phyloP scores from a whole-genome alignment of 495 filamentous ascomycete species.

The Aspergillus bertholletiae region DNA sequence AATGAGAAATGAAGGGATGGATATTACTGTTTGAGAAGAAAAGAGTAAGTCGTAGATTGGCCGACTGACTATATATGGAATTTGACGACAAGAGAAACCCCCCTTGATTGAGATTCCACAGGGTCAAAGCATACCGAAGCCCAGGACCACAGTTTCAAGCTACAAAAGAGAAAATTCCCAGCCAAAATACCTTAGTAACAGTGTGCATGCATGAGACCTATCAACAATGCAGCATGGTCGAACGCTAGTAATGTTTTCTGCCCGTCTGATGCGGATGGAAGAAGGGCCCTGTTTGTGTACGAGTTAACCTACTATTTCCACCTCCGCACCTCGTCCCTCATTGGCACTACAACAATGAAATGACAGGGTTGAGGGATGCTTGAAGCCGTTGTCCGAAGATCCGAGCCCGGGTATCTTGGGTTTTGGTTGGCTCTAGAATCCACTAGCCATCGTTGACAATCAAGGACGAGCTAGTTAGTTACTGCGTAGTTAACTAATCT shows the following conservation, averaged over 20 bases:
- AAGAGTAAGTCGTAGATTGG: too few species aligned
- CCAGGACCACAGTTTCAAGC: neutral
- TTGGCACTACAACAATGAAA: neutral
- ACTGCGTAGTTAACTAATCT: too few species aligned
- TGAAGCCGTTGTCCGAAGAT: neutral
- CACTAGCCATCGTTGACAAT: too few species aligned
- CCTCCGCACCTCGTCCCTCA: too few species aligned
- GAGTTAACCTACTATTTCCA: too few species aligned
- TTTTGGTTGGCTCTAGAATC: neutral
- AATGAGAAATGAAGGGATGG: neutral
- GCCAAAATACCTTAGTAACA: neutral
- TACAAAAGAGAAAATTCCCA: neutral
- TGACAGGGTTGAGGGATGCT: neutral
- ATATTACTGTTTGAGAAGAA: neutral
- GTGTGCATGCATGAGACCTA: neutral
- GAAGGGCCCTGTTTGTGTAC: too few species aligned
- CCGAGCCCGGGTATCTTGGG: neutral
- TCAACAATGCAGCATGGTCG: neutral
- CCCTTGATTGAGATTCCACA: constrained; percentile 5
- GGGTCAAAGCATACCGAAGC: constrained; percentile 2
- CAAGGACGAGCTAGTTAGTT: too few species aligned
- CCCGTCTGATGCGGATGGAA: neutral
- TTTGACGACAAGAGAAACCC: neutral
- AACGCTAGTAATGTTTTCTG: neutral
- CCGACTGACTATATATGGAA: too few species aligned